A percentile compares a stretch with the other conserved stretches of the same genome.
These are phyloP conservation scores for Comarum palustre DNA, from an alignment of 306 rosid genomes.

Conservation along the genomic window DNA sequence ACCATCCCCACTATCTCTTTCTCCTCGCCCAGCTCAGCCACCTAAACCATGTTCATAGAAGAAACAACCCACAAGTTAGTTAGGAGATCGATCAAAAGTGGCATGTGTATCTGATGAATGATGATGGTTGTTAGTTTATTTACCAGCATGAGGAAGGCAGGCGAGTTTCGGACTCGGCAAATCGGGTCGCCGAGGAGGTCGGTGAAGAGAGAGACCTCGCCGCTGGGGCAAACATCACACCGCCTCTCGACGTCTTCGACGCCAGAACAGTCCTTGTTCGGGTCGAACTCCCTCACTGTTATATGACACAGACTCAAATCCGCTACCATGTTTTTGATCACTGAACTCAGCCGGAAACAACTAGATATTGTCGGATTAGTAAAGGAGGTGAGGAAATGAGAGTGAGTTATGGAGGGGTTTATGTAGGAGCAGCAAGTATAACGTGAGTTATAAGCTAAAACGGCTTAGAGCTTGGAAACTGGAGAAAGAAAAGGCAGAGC, in stretches of 20 bases:
- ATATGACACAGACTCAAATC: not conserved
- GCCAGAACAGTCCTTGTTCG: conserved; percentile 35
- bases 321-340: not conserved
- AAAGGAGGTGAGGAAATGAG: not conserved
- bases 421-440: conserved; percentile 27
- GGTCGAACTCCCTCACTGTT: conserved; percentile 56
- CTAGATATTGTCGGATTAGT: not conserved
- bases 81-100: not conserved
- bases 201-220: conserved; percentile 68
- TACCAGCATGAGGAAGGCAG: conserved; percentile 93
- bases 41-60: conserved; percentile 35
- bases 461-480: conserved; percentile 19
- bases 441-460: conserved; percentile 44
- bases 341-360: not conserved
- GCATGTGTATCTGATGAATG: not conserved
- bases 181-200: conserved; percentile 91
- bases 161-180: conserved; percentile 96
- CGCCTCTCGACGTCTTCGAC: conserved; percentile 71
- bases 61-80: not conserved
- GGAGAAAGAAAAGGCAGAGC: conserved; percentile 11
- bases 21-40: conserved; percentile 65
- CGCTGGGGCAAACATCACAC: conserved; percentile 84
- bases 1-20: conserved; percentile 76
- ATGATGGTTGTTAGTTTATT: not conserved
- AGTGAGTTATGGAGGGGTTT: conserved; percentile 28